Evolutionary conservation across 1,284 basidiomycete genomes (phyloP).

Genomic region (Mrakiaceae sp.): DNA sequence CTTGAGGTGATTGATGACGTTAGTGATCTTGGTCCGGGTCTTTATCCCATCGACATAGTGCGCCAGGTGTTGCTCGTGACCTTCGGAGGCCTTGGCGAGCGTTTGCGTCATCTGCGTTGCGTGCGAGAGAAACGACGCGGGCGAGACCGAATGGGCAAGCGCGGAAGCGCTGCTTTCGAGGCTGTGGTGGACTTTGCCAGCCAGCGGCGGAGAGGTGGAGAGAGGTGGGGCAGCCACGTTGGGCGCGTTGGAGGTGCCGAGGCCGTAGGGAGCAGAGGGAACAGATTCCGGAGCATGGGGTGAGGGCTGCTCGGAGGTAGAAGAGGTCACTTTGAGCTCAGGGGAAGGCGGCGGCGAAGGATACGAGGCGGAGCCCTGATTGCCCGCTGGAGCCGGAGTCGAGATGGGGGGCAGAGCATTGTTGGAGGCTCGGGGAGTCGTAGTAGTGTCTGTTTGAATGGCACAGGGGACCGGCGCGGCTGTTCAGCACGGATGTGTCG

Average conservation of each 20-base stretch:
- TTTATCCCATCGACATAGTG: constrained; percentile 7
- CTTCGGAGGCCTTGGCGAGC: constrained; percentile 1
- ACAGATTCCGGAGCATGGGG: too few species aligned
- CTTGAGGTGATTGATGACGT: background rate
- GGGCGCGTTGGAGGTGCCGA: too few species aligned
- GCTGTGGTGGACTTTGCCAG: too few species aligned
- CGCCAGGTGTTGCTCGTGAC: constrained; percentile 1
- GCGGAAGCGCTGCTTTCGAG: too few species aligned
- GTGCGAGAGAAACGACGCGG: constrained; percentile 9
- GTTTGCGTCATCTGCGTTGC: background rate
- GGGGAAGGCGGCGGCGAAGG: constrained; percentile 2
- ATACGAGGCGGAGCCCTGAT: background rate
- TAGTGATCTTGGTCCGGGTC: background rate
- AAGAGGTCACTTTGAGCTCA: background rate
- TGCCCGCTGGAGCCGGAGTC: background rate
- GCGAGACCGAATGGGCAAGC: background rate
- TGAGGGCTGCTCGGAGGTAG: too few species aligned
- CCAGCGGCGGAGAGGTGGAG: too few species aligned
- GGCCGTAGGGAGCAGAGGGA: too few species aligned
- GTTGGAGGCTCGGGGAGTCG: constrained; percentile 1
- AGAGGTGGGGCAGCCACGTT: too few species aligned
- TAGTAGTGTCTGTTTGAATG: background rate
- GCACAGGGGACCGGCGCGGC: background rate
- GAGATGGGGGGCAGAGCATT: background rate
- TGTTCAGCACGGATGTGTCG: too few species aligned